Percentiles rank a stretch among this genome's conserved stretches.
phyloP scores from a whole-genome alignment of 768 basidiomycete species.

The Mycena maculata region DNA sequence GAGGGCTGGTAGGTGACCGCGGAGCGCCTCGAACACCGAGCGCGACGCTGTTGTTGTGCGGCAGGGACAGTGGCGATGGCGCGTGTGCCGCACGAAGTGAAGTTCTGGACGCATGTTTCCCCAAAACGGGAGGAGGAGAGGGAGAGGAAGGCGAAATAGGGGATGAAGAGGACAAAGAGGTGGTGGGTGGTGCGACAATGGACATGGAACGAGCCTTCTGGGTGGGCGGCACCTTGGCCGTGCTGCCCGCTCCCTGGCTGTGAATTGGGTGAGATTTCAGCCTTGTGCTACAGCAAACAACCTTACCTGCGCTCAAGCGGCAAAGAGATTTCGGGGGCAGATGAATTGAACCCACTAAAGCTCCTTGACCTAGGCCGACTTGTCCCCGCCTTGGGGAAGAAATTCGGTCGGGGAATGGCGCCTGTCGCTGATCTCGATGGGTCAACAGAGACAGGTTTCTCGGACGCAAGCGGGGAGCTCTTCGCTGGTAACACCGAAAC shows the following conservation, averaged over 20 bases:
- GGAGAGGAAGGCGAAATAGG: constrained; percentile 30
- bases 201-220: constrained; percentile 42
- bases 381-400: constrained; percentile 66
- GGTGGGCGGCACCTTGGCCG: constrained; percentile 36
- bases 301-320: constrained; percentile 47
- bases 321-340: constrained; percentile 43
- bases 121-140: constrained; percentile 24
- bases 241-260: constrained; percentile 44
- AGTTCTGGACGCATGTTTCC: constrained; percentile 36
- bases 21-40: constrained; percentile 32
- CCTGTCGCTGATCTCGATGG: constrained; percentile 27
- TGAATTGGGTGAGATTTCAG: background rate
- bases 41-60: constrained; percentile 49
- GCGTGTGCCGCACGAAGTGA: constrained; percentile 44
- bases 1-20: constrained; percentile 52
- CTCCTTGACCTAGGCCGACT: constrained; percentile 77
- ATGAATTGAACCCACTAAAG: constrained; percentile 76
- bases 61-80: constrained; percentile 58
- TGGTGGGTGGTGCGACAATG: constrained; percentile 26
- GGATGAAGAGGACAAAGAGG: constrained; percentile 28
- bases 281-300: constrained; percentile 8
- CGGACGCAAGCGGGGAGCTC: constrained; percentile 31
- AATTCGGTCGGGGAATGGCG: constrained; percentile 68
- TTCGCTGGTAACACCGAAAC: constrained; percentile 11
- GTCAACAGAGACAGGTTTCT: constrained; percentile 5